phyloP scores from a whole-genome alignment of 208 protist species.

The Lotmaria passim region DNA sequence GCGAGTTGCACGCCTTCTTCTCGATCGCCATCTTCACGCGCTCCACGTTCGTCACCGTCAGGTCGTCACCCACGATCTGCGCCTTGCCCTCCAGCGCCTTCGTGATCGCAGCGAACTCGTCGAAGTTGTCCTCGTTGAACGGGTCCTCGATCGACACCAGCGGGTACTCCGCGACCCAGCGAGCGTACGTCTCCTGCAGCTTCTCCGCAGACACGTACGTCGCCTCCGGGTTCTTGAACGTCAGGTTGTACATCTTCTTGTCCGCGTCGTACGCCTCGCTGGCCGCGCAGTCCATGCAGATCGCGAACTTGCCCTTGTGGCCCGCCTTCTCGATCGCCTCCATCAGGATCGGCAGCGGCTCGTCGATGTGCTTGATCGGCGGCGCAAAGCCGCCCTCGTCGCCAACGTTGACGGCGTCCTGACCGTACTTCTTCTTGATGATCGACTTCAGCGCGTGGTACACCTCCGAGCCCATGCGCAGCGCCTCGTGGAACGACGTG shows the following conservation, averaged over 20 bases:
- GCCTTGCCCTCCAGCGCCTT: constrained; percentile 63
- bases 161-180: constrained; percentile 93
- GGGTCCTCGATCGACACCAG: constrained; percentile 99
- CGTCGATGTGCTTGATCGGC: constrained; percentile 94
- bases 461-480: constrained; percentile 97
- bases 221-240: constrained; percentile 95
- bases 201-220: constrained; percentile 74
- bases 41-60: constrained; percentile 98
- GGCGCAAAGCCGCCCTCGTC: constrained; percentile 99
- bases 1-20: constrained; percentile 95
- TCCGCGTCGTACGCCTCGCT: constrained; percentile 97
- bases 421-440: constrained; percentile 97
- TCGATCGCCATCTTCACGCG: constrained; percentile 94
- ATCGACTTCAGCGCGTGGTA: constrained; percentile 98
- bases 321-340: constrained; percentile 97
- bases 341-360: constrained; percentile 96
- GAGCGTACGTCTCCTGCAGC: constrained; percentile 92
- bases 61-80: constrained; percentile 99
- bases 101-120: constrained; percentile 89
- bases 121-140: constrained; percentile 99
- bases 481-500: constrained; percentile 93
- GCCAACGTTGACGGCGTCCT: constrained; percentile 95
- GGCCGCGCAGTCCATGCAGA: constrained; percentile 99
- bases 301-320: constrained; percentile 95
- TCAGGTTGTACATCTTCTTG: constrained; percentile 96